Conservation (phyloP, 345 rosid species). For the Cardamine resedifolia region DNA sequence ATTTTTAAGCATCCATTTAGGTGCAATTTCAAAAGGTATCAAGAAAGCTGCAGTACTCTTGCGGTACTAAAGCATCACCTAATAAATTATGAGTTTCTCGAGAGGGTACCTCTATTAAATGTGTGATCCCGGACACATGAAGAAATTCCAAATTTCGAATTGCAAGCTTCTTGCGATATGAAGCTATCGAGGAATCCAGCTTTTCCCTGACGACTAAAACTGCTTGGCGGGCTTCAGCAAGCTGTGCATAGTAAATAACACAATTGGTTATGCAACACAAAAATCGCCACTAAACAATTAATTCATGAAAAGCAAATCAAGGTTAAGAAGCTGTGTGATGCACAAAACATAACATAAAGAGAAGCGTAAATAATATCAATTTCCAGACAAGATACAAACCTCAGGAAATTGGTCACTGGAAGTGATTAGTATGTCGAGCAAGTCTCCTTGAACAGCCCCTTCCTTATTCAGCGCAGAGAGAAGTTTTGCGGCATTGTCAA, state of each 20-base stretch:
- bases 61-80: conserved; percentile 11
- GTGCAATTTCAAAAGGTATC: background rate
- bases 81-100: background rate
- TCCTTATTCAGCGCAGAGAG: conserved; percentile 72
- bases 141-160: conserved; percentile 37
- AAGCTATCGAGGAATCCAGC: conserved; percentile 31
- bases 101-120: conserved; percentile 42
- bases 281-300: background rate
- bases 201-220: conserved; percentile 63
- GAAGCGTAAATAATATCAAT: background rate
- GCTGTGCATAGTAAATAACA: conserved; percentile 45
- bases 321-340: conserved; percentile 16
- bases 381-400: conserved; percentile 43
- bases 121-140: conserved; percentile 38
- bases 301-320: conserved; percentile 3
- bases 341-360: conserved; percentile 15
- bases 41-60: conserved; percentile 11
- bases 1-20: background rate
- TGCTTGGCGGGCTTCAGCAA: conserved; percentile 62
- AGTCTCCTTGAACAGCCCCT: conserved; percentile 75
- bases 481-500: conserved; percentile 62
- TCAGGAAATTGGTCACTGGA: conserved; percentile 70
- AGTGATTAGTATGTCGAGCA: conserved; percentile 52
- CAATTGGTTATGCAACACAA: background rate
- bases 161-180: conserved; percentile 36